Conservation (phyloP, 1,284 basidiomycete genomes). For the Marasmius fiardii region DNA sequence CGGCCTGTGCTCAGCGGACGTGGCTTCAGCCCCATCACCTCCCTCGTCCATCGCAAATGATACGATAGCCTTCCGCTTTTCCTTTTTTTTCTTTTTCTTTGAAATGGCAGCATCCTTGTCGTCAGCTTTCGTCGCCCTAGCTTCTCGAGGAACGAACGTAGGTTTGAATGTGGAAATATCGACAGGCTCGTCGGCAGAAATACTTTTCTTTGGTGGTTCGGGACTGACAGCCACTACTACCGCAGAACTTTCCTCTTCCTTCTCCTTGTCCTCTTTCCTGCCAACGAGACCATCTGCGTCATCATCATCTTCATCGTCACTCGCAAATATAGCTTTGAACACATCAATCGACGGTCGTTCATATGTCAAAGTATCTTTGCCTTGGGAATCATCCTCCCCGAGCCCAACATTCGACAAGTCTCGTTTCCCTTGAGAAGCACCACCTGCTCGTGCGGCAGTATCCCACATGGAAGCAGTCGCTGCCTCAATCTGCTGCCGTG, state of each 20-base stretch:
- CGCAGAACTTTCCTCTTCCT: constrained; percentile 16
- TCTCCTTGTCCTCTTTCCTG: constrained; percentile 19
- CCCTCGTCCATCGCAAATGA: constrained; percentile 72
- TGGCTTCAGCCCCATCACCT: constrained; percentile 36
- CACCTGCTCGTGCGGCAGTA: constrained; percentile 15
- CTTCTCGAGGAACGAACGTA: constrained; percentile 70
- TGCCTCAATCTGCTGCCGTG: constrained; percentile 12
- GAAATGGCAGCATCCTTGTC: constrained; percentile 42
- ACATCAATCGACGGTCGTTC: constrained; percentile 86
- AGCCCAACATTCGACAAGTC: constrained; percentile 77
- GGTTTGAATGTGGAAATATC: constrained; percentile 73
- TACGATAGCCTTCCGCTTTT: constrained; percentile 49
- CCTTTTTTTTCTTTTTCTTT: constrained; percentile 36
- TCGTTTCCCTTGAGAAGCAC: constrained; percentile 31
- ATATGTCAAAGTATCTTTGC: constrained; percentile 83
- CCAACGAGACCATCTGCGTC: constrained; percentile 41
- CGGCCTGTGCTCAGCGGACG: constrained; percentile 20
- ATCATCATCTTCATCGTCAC: constrained; percentile 80
- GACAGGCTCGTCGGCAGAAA: constrained; percentile 30
- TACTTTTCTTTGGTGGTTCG: constrained; percentile 9
- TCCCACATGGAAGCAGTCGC: constrained; percentile 9
- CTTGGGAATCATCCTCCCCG: constrained; percentile 87
- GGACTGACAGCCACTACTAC: constrained; percentile 14
- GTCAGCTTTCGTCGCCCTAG: constrained; percentile 33
- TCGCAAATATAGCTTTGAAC: constrained; percentile 94